A percentile compares a stretch with the other conserved stretches of the same genome.
Conservation (phyloP, 1,139 yeast species). For the Sugiyamaella sp. region DNA sequence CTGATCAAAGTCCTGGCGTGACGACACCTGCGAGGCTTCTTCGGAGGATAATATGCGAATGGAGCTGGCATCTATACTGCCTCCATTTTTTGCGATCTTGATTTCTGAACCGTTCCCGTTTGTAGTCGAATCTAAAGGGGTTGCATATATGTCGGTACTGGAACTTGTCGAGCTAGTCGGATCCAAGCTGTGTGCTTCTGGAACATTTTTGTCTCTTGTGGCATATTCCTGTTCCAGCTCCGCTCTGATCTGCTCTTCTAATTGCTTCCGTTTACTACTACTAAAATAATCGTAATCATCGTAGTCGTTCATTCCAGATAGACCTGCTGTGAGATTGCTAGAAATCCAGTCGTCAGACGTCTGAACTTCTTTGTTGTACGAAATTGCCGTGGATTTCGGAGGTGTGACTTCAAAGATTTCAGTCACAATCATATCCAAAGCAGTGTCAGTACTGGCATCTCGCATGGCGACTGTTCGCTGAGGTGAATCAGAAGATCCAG, state of each 20-base stretch:
- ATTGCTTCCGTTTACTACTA: background rate
- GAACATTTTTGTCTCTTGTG: constrained; percentile 11
- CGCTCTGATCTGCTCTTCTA: constrained; percentile 16
- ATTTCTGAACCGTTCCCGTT: background rate
- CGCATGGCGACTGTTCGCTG: background rate
- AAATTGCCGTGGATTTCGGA: constrained; percentile 23
- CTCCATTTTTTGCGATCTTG: background rate
- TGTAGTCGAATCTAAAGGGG: background rate
- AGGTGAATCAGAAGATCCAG: background rate
- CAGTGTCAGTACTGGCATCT: background rate
- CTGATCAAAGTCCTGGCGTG: constrained; percentile 22
- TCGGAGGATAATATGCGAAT: constrained; percentile 2
- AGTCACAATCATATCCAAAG: constrained; percentile 14
- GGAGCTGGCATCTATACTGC: background rate
- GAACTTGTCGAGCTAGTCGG: no score
- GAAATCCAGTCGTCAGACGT: constrained; percentile 28
- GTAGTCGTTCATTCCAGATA: background rate
- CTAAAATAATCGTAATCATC: constrained; percentile 7
- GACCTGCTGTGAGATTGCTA: background rate
- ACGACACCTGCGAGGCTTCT: constrained; percentile 7
- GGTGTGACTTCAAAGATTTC: constrained; percentile 31
- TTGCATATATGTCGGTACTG: background rate
- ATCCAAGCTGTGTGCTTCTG: constrained; percentile 20
- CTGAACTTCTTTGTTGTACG: constrained; percentile 38
- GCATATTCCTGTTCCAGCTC: constrained; percentile 25